phyloP scores from a whole-genome alignment of 1,284 basidiomycete species.

The Austropuccinia psidii region DNA sequence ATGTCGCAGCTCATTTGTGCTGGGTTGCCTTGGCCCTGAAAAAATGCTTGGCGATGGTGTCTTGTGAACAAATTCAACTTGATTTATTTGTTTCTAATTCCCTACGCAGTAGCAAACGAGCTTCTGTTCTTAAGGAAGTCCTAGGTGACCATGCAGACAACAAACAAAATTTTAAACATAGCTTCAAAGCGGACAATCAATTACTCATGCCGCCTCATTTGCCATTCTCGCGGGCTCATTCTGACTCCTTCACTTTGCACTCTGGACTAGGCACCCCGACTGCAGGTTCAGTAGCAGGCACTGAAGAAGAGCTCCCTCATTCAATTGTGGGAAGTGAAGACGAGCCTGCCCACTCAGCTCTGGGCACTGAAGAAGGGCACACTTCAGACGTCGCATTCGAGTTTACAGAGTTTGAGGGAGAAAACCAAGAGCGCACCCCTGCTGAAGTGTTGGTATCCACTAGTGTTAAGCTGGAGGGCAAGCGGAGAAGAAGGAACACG shows the following conservation, averaged over 20 bases:
- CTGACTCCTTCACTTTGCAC: constrained; percentile 16
- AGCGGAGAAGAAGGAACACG: constrained; percentile 10
- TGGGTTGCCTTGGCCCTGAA: constrained; percentile 69
- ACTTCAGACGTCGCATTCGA: neutral
- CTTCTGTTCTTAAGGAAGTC: neutral
- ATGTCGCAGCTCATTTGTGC: constrained; percentile 61
- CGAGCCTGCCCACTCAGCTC: neutral
- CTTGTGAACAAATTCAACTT: constrained; percentile 58
- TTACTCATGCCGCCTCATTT: constrained; percentile 18
- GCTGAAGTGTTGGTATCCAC: constrained; percentile 29
- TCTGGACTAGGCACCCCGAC: no score
- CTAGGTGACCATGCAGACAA: neutral
- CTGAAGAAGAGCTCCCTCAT: neutral
- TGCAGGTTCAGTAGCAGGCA: constrained; percentile 1
- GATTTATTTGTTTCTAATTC: constrained; percentile 66
- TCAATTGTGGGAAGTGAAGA: neutral
- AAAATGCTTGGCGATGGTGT: constrained; percentile 60
- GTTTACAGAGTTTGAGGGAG: constrained; percentile 36
- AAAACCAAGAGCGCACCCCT: constrained; percentile 7
- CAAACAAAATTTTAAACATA: no score
- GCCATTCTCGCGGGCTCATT: neutral
- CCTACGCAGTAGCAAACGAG: neutral
- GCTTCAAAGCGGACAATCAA: constrained; percentile 9
- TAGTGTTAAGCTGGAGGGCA: constrained; percentile 24
- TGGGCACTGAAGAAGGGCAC: neutral